Conservation (phyloP, 2,329 filamentous ascomycete genomes). For the Cordyceps farinosa region DNA sequence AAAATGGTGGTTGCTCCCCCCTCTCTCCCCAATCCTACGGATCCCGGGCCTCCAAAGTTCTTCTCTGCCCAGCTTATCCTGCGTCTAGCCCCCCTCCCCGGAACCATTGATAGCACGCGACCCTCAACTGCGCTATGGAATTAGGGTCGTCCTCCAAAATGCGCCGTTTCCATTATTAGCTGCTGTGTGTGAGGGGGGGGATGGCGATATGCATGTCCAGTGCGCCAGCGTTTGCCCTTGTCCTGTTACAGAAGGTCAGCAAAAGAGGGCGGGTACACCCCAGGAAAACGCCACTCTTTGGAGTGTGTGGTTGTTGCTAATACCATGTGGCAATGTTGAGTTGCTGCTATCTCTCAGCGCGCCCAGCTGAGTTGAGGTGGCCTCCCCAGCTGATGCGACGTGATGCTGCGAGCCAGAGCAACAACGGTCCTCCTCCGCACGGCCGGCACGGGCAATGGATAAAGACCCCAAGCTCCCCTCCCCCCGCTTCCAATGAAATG, state of each 20-base stretch:
- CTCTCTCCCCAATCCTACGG: background rate
- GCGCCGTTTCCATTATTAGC: background rate
- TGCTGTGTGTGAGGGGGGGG: background rate
- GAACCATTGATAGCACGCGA: background rate
- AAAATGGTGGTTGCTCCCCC: too few species aligned
- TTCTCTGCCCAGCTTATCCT: background rate
- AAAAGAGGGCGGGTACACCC: background rate
- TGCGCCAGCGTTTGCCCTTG: background rate
- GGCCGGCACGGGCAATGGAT: background rate
- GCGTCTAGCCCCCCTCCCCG: background rate
- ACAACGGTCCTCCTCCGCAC: background rate
- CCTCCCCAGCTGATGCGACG: background rate
- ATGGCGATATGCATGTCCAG: background rate
- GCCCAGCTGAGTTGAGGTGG: background rate
- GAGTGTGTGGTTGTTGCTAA: background rate
- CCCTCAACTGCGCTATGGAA: background rate
- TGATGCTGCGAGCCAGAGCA: background rate
- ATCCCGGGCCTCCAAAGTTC: background rate
- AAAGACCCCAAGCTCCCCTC: conserved; percentile 7
- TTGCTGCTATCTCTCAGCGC: background rate
- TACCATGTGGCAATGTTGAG: conserved; percentile 1
- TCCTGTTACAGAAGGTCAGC: conserved; percentile 14
- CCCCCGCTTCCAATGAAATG: background rate
- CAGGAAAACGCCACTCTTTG: conserved; percentile 1
- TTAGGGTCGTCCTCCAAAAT: background rate